phyloP scores from a whole-genome alignment of 176 grass and related monocot genomes.

The Chloris gayana region DNA sequence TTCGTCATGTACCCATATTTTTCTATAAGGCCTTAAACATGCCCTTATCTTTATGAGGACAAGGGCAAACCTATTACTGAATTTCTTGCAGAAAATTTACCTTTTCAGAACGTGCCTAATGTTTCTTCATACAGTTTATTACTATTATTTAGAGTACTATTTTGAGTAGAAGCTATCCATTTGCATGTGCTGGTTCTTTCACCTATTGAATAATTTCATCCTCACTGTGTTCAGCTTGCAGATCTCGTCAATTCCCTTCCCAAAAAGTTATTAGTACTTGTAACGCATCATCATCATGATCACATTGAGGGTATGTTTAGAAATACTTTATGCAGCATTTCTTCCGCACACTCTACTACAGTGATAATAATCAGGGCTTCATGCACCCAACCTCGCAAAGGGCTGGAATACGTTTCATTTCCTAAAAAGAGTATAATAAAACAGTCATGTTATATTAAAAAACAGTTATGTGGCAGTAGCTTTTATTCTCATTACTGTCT shows the following conservation, averaged over 20 bases:
- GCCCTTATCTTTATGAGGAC: not conserved
- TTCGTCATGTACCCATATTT: constrained; percentile 7
- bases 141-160: not conserved
- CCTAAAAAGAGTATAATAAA: not conserved
- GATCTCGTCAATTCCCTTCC: constrained; percentile 80
- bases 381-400: not conserved
- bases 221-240: constrained; percentile 70
- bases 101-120: not conserved
- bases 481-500: constrained; percentile 27
- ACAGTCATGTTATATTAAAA: not conserved
- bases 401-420: not conserved
- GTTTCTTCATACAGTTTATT: not conserved
- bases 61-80: not conserved
- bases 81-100: constrained; percentile 1
- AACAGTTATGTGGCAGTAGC: not conserved
- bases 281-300: constrained; percentile 96
- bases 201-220: constrained; percentile 17
- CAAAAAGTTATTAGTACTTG: constrained; percentile 84
- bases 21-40: constrained; percentile 4
- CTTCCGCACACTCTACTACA: not conserved
- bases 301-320: constrained; percentile 76
- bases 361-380: constrained; percentile 12
- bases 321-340: constrained; percentile 5
- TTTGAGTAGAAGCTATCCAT: constrained; percentile 27
- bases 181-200: constrained; percentile 1